Conservation (phyloP, 345 rosid species). For the Salix suchowensis region DNA sequence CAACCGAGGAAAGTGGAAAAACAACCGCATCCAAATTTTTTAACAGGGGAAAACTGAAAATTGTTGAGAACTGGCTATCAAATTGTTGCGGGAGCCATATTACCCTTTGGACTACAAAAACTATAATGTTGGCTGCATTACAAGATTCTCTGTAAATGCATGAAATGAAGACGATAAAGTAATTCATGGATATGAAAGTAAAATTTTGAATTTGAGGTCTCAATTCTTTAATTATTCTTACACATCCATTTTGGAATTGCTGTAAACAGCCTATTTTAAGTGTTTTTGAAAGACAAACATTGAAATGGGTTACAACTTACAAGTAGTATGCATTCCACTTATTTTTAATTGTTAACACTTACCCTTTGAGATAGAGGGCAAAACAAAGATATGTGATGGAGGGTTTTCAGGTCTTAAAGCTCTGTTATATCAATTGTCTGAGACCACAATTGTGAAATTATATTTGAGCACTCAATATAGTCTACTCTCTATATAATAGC, state of each 20-base stretch:
- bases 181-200: not conserved
- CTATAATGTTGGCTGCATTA: not conserved
- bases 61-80: not conserved
- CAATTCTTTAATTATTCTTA: not conserved
- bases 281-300: not conserved
- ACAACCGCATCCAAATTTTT: not conserved
- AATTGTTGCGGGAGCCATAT: not conserved
- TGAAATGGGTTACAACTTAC: not conserved
- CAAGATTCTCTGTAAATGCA: not conserved
- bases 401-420: not conserved
- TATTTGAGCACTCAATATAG: not conserved
- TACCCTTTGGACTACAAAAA: not conserved
- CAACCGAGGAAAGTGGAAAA: not conserved
- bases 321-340: not conserved
- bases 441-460: not conserved
- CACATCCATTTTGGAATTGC: not conserved
- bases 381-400: not conserved
- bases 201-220: not conserved
- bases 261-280: not conserved
- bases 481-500: not conserved
- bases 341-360: no score
- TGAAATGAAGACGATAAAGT: not conserved
- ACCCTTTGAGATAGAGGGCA: not conserved
- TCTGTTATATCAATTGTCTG: not conserved
- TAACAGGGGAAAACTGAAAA: not conserved